A percentile compares a stretch with the other conserved stretches of the same genome.
Conservation (phyloP, 2,329 filamentous ascomycete species). For the Diaporthe sp. region DNA sequence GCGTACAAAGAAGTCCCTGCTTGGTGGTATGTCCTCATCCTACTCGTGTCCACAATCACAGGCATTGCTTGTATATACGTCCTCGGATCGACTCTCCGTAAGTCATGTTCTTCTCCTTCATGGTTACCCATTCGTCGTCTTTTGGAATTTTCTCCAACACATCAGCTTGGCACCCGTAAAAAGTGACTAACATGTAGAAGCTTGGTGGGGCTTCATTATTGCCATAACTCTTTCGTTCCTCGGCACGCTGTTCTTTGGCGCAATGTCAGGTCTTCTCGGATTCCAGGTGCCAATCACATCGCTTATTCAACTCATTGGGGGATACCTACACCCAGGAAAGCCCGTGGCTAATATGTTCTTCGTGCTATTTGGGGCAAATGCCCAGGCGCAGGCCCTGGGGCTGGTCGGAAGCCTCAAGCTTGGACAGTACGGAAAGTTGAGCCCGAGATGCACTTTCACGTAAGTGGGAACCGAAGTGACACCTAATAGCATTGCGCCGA, state of each 20-base stretch:
- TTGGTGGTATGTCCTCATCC: conserved; percentile 57
- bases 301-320: conserved; percentile 62
- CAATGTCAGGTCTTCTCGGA: conserved; percentile 54
- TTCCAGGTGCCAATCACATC: conserved; percentile 55
- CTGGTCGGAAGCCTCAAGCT: conserved; percentile 55
- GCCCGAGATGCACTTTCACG: conserved; percentile 59
- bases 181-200: too few species aligned
- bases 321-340: conserved; percentile 59
- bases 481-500: neutral
- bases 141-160: too few species aligned
- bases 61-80: conserved; percentile 57
- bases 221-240: conserved; percentile 52
- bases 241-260: conserved; percentile 57
- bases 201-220: conserved; percentile 60
- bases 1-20: conserved; percentile 57
- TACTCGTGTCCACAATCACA: conserved; percentile 52
- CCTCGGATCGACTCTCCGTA: conserved; percentile 51
- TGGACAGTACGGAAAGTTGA: conserved; percentile 55
- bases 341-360: conserved; percentile 62
- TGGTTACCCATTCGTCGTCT: too few species aligned
- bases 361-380: conserved; percentile 53
- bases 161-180: too few species aligned
- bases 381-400: conserved; percentile 51
- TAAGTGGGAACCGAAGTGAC: neutral
- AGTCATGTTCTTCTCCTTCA: too few species aligned